phyloP scores from a whole-genome alignment of 129 eudicot genomes.

The Heracleum sosnowskyi region DNA sequence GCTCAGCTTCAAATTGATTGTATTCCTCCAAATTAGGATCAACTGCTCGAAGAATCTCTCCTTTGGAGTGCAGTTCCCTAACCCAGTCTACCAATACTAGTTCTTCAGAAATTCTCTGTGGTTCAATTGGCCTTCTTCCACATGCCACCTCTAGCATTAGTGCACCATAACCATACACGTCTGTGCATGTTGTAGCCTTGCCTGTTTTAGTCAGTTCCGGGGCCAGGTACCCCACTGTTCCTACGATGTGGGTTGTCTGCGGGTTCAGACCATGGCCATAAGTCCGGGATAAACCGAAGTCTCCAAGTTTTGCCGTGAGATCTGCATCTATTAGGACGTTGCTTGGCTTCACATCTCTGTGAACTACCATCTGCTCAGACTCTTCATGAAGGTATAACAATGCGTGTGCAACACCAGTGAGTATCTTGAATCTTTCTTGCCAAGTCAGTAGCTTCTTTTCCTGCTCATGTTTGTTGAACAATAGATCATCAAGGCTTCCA shows the following conservation, averaged over 20 bases:
- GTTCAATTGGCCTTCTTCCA: slow-evolving; percentile 30
- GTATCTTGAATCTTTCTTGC: slow-evolving; percentile 20
- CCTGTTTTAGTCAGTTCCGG: slow-evolving; percentile 34
- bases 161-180: slow-evolving; percentile 30
- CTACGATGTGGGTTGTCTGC: slow-evolving; percentile 23
- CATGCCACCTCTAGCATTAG: slow-evolving; percentile 26
- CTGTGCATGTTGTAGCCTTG: slow-evolving; percentile 19
- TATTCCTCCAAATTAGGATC: slow-evolving; percentile 17
- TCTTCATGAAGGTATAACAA: slow-evolving; percentile 34
- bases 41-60: slow-evolving; percentile 19
- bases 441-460: slow-evolving; percentile 20
- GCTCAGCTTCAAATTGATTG: slow-evolving; percentile 20
- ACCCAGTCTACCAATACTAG: slow-evolving; percentile 28
- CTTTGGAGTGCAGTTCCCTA: slow-evolving; percentile 17
- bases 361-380: slow-evolving; percentile 25
- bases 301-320: slow-evolving; percentile 25
- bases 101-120: slow-evolving; percentile 17
- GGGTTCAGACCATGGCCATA: slow-evolving; percentile 26
- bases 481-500: slow-evolving; percentile 31
- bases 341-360: slow-evolving; percentile 32
- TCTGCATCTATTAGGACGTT: slow-evolving; percentile 30
- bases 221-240: slow-evolving; percentile 31
- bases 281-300: slow-evolving; percentile 28
- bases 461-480: slow-evolving; percentile 11
- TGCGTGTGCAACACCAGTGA: slow-evolving; percentile 30